These are phyloP conservation scores for Leccinum ochraceum DNA, from an alignment of 768 basidiomycete species.

Conservation along the genomic window DNA sequence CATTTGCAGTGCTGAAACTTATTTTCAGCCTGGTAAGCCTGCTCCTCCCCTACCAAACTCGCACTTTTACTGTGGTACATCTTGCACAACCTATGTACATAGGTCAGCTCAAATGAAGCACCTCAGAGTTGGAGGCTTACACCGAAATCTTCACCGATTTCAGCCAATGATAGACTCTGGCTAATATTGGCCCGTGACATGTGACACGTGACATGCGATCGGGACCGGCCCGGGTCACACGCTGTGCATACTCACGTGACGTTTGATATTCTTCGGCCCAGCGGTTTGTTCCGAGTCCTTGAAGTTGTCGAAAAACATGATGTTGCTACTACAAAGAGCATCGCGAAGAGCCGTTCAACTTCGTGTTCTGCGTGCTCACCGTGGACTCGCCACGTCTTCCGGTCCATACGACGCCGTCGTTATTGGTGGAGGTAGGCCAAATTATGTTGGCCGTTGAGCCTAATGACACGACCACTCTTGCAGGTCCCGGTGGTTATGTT, in stretches of 20 bases:
- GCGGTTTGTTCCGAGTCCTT: constrained; percentile 5
- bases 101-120: too few relatives aligned
- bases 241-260: constrained; percentile 13
- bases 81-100: too few relatives aligned
- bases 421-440: constrained; percentile 86
- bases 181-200: too few relatives aligned
- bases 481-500: constrained; percentile 96
- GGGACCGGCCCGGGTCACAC: too few relatives aligned
- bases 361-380: constrained; percentile 45
- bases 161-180: too few relatives aligned
- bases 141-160: too few relatives aligned
- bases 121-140: too few relatives aligned
- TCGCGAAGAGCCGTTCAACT: constrained; percentile 39
- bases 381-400: constrained; percentile 68
- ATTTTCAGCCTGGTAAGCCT: too few relatives aligned
- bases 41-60: too few relatives aligned
- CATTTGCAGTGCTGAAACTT: too few relatives aligned
- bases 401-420: constrained; percentile 91
- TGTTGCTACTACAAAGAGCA: constrained; percentile 41
- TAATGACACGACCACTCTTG: neutral
- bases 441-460: neutral
- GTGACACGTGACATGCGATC: too few relatives aligned
- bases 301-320: constrained; percentile 18
- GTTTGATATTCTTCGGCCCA: constrained; percentile 10
- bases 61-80: too few relatives aligned